Conservation (phyloP, 2,329 filamentous ascomycete genomes). For the Alternaria sp. region DNA sequence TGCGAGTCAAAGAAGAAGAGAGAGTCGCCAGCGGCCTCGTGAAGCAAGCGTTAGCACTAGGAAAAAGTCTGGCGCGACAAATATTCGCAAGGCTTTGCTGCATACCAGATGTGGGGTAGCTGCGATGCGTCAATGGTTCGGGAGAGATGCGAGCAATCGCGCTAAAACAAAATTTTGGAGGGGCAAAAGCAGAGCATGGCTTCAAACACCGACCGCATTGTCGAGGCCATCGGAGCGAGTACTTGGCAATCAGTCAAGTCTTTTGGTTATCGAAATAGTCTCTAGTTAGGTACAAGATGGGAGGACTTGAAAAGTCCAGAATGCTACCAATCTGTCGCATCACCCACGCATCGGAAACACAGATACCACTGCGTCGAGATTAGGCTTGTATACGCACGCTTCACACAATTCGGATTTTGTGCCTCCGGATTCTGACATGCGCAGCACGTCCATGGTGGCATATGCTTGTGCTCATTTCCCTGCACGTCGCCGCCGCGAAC, state of each 20-base stretch:
- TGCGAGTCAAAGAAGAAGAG: conserved; percentile 42
- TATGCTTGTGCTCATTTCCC: conserved; percentile 9
- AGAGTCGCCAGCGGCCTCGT: conserved; percentile 49
- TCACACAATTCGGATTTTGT: conserved; percentile 7
- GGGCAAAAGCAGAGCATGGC: conserved; percentile 17
- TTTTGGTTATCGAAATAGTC: neutral
- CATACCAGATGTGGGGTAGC: conserved; percentile 41
- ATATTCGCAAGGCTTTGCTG: conserved; percentile 31
- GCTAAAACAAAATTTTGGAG: conserved; percentile 42
- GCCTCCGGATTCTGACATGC: conserved; percentile 15
- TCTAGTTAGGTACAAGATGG: neutral
- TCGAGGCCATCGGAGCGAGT: neutral
- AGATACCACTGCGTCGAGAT: conserved; percentile 17
- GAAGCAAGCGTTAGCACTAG: conserved; percentile 34
- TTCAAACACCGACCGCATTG: neutral
- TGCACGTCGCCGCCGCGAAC: conserved; percentile 18
- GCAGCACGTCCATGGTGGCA: conserved; percentile 11
- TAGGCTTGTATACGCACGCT: conserved; percentile 15
- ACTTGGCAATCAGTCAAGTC: neutral
- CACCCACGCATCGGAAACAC: conserved; percentile 7
- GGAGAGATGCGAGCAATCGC: conserved; percentile 26
- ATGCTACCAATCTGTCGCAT: neutral
- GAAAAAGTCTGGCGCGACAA: conserved; percentile 35
- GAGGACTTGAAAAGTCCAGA: neutral
- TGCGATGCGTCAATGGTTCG: conserved; percentile 39